Conservation (phyloP, 352 stramenopile genomes). For the Globisporangium acanthophoron region DNA sequence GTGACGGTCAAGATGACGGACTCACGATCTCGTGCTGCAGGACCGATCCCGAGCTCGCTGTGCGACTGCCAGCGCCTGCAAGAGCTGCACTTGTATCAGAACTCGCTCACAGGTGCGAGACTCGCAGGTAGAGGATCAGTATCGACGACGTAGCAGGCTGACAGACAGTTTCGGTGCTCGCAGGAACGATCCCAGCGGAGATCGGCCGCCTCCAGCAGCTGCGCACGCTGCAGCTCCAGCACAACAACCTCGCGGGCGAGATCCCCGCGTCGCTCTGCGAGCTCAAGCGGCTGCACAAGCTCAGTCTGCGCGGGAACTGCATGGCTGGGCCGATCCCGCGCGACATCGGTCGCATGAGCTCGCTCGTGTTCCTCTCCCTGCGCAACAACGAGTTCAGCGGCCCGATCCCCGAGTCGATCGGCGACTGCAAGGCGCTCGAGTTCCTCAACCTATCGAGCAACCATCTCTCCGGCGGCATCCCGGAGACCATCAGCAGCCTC, state of each 20-base stretch:
- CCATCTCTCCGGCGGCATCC: constrained; percentile 62
- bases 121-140: no score
- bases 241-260: constrained; percentile 68
- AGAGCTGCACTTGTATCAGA: constrained; percentile 77
- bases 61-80: constrained; percentile 56
- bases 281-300: constrained; percentile 55
- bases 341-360: constrained; percentile 57
- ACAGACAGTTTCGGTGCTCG: neutral
- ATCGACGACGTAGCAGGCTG: neutral
- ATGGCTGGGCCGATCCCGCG: constrained; percentile 55
- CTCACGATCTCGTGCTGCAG: constrained; percentile 6
- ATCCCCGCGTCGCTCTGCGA: constrained; percentile 49
- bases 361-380: constrained; percentile 80
- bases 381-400: constrained; percentile 74
- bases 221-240: constrained; percentile 71
- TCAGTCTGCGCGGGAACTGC: constrained; percentile 77
- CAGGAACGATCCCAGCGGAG: constrained; percentile 39
- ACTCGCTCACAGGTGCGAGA: constrained; percentile 50
- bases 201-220: constrained; percentile 55
- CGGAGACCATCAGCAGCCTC: constrained; percentile 59
- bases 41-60: constrained; percentile 34
- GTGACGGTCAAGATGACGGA: neutral
- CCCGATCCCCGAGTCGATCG: constrained; percentile 61
- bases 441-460: constrained; percentile 87
- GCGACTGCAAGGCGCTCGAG: constrained; percentile 67